Percentiles rank a stretch among this genome's conserved stretches.
These are phyloP conservation scores for Metschnikowia amazonensis DNA, from an alignment of 805 yeast genomes.

Conservation along the genomic window DNA sequence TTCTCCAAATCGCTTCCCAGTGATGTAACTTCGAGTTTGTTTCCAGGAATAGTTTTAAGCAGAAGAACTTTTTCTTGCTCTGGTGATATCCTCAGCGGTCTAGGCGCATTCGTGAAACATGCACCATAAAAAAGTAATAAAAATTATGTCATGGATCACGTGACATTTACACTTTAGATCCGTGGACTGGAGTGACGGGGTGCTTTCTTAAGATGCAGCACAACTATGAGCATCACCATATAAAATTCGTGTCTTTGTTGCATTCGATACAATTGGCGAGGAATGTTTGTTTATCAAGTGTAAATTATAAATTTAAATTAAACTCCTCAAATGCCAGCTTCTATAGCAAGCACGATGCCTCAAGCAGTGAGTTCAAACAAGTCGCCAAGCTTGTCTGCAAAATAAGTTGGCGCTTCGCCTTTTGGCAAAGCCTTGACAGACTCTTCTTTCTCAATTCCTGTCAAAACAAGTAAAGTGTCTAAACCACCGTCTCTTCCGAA, in stretches of 20 bases:
- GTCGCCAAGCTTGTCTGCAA: constrained; percentile 72
- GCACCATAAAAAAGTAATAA: constrained; percentile 4
- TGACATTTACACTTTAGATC: not conserved
- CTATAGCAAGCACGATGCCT: constrained; percentile 21
- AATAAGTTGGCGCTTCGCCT: constrained; percentile 59
- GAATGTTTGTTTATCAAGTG: not conserved
- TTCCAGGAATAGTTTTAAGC: not conserved
- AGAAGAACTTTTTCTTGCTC: constrained; percentile 4
- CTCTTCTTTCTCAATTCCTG: constrained; percentile 84
- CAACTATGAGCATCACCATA: not conserved
- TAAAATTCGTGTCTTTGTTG: not conserved
- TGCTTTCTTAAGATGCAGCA: not conserved
- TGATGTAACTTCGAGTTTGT: not conserved
- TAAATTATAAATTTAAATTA: not conserved
- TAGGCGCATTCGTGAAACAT: constrained; percentile 7
- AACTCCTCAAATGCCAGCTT: not conserved
- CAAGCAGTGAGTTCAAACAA: constrained; percentile 49
- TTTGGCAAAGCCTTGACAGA: constrained; percentile 41
- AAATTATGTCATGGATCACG: constrained; percentile 6
- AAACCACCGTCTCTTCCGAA: constrained; percentile 88
- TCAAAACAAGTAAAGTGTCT: constrained; percentile 80
- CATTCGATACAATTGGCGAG: not conserved
- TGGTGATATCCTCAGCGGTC: constrained; percentile 6
- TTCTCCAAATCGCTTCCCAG: not conserved
- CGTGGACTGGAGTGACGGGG: not conserved